Base-by-base conservation (phyloP, 257 asterid species). In the Ballota nigra region DNA sequence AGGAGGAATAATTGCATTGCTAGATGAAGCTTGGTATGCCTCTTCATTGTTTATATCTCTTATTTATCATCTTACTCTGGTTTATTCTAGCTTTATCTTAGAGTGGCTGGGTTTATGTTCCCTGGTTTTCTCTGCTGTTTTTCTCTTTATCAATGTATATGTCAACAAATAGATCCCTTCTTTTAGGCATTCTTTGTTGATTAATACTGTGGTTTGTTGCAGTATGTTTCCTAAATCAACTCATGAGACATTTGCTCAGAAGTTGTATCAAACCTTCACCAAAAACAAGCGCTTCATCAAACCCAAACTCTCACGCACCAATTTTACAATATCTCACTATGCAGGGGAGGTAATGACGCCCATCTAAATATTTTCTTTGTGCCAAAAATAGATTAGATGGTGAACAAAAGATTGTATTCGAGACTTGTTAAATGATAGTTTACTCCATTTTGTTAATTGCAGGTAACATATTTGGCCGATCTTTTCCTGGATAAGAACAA, bases 221-320 rank as follows among this genome's bases (percentile, higher is more conserved):
- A 95, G 99, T 79, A 95, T 95, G 99, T 95, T 95, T 77, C 99
- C 99, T 69, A 92, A 90, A 89, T 95, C 99, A 24, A 95, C 98
- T 36, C 99, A 95, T 76, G 99, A 95, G 82, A 95, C 99, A 81
- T 95, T 95, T 88, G 96, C 99, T 74, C 99, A 95, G 85, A 95
- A 95, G 87, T 68, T 95, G 86, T 95, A 95, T 80, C 99, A 95
- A 80, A 95, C 99, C 80, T 87, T 88, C 72, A 45, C 87, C 22
- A 95, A 92, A 84, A 80, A 92, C 80, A 92, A 95, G 76, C 98
- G 99, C 65, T 95, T 95, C 88, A 80, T 95, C 87, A 95, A 95
- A 82, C 98, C 99, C 52, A 95, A 95, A 83, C 98, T 95, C 70
- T 95, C 99, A 41, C 96, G 98, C 73, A 95, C 99, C 81, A 92